Evolutionary conservation across 2,329 filamentous ascomycete species (phyloP), one percentile per base, ranked within the genome.

Genomic region (Hymenoscyphus infarciens): DNA sequence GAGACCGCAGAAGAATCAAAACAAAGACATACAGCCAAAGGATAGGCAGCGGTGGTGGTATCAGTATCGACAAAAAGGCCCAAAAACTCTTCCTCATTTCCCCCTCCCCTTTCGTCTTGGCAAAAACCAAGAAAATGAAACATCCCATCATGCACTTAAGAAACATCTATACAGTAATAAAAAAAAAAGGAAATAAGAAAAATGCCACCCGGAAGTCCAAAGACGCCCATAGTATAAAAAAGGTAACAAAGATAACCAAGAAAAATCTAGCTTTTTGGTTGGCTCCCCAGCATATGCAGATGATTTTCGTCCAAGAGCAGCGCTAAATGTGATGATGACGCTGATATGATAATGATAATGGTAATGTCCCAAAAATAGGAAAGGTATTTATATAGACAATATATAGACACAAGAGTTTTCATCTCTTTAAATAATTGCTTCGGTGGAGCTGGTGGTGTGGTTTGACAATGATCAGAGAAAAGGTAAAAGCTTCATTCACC

Each of bases 61-160:
- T 59, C 57, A 59, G 38, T 59, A 59, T 59, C 38, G 38, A 59
- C 38, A 59, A 59, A 59, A 59, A 59, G 15, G 22, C 25, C 22
- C 57, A 33, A 29, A 33, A 29, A 27, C 31, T 25, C 38, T n/a
- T n/a, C n/a, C n/a, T 31, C 15, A 49, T n/a, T 8, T 33, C 27
- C 22, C 29, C 56, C 2, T 7, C 56, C 11, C 31, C 7, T 22
- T n/a, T n/a, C n/a, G n/a, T n/a, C n/a, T n/a, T 16, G 13, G 53
- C 3, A 31, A 29, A 59, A 10, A 59, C 15, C 39, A 58, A 29
- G n/a, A 58, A 25, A 57, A 57, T 11, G 25, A 19, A 42, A 27
- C 15, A 35, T 16, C 42, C 8, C 42, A 49, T 49, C 42, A 49
- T 49, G 42, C n/a, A 35, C 33, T 31, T 5, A 31, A 31, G 29